These are phyloP conservation scores for Vaccinium myrtillus DNA, from an alignment of 148 eudicot genomes.

Conservation along the genomic window DNA sequence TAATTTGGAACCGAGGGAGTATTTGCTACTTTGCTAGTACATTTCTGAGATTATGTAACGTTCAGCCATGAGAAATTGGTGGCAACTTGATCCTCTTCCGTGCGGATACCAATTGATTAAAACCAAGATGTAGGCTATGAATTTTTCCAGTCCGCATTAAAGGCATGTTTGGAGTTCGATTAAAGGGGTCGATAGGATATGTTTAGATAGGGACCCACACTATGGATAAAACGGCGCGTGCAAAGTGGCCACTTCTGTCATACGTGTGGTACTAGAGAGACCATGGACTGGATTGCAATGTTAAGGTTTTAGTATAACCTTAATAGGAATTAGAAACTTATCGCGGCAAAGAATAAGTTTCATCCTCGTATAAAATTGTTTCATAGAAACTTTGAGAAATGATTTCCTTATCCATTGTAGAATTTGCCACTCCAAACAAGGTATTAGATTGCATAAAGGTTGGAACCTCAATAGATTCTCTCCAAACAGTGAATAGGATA, in stretches of 20 bases:
- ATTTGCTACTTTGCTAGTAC: neutral
- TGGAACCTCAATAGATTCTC: neutral
- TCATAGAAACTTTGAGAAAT: neutral
- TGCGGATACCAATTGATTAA: no score
- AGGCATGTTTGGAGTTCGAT: no score
- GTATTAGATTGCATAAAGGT: neutral
- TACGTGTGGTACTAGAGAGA: no score
- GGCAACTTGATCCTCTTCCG: no score
- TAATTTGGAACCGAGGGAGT: no score
- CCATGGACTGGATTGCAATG: neutral
- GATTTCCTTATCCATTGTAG: neutral
- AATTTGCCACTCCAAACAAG: neutral
- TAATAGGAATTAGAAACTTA: neutral
- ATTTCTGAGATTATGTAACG: neutral
- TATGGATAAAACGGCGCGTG: neutral
- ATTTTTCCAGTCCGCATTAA: no score
- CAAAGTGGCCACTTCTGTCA: neutral
- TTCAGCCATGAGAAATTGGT: neutral
- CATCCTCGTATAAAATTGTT: neutral
- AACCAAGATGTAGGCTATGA: no score
- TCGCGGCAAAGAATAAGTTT: neutral
- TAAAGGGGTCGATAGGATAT: no score
- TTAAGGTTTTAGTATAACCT: neutral
- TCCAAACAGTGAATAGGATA: neutral
- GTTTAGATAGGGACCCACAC: no score